Percentiles rank a stretch among this genome's conserved stretches.
These are phyloP conservation scores for Mortierella sp. DNA, from an alignment of 371 early-diverging fungal species.

Conservation along the genomic window DNA sequence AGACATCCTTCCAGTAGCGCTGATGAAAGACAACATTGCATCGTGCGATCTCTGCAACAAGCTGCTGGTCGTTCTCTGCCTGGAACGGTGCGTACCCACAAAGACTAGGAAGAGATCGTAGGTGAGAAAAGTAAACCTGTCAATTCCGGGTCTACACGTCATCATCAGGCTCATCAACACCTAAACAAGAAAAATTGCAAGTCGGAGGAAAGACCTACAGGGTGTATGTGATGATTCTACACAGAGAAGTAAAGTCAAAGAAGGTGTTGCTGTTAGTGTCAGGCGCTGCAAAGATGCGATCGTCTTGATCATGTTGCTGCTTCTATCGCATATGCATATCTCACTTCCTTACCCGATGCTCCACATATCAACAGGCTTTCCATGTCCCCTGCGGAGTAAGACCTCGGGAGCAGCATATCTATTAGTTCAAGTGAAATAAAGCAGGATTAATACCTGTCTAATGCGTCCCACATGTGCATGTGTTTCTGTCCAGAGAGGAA, in stretches of 20 bases:
- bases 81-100: conserved; percentile 87
- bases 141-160: not conserved
- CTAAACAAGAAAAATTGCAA: not conserved
- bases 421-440: not conserved
- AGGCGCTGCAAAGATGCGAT: not conserved
- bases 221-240: conserved; percentile 78
- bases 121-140: not conserved
- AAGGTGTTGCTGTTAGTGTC: not conserved
- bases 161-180: not conserved
- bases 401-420: conserved; percentile 87
- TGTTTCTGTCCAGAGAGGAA: too few species aligned
- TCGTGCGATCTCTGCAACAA: conserved; percentile 74
- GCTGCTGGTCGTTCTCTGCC: conserved; percentile 71
- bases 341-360: conserved; percentile 62
- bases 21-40: conserved; percentile 83
- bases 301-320: not conserved
- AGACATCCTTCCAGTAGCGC: conserved; percentile 85
- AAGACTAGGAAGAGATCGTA: conserved; percentile 50
- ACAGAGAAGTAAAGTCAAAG: not conserved
- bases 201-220: conserved; percentile 60
- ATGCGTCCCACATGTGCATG: not conserved
- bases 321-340: not conserved
- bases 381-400: conserved; percentile 76
- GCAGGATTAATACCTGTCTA: not conserved
- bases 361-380: conserved; percentile 90